Evolutionary conservation across 139 green algal species (phyloP), one percentile per base, ranked within the genome.

Genomic region (Closterium sp.): DNA sequence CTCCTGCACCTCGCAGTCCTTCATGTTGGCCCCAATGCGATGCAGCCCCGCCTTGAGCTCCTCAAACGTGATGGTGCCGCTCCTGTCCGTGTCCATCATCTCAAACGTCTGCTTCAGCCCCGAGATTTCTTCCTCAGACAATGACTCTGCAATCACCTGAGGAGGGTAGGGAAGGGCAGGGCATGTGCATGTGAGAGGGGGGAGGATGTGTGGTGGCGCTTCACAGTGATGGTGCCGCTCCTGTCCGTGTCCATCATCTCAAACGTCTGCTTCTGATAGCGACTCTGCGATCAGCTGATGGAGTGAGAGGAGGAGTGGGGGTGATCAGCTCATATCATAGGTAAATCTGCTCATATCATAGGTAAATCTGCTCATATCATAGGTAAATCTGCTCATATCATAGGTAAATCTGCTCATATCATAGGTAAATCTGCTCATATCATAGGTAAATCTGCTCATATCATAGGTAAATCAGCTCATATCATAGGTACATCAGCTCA

Each of bases 91-190:
- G 89, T 97, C 96, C 88, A 97, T 93, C 4, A 92, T 89, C 31
- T 94, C 30, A 89, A 97, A 97, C 89, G 96, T 92, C 85, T 95
- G 88, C 27, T 95, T 95, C 29, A 97, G 93, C 2, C 95, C 92
- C 34, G 88, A 92, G n/a, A 97, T 96, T 70, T 96, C 95, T 4
- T 95, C 94, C 70, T 94, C 87, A 2, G 86, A 90, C 42, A 97
- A 86, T 50, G 93, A 95, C 28, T 93, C 34, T 22, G 96, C 96
- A 19, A 96, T 94, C 22, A 98, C 96, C 94, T 98, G 97, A 13
- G 62, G 13, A 89, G 10, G 50, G 50, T 1, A 70, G 50, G 50
- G 62, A 24, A 89, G 10, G 50, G 50, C 0, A 70, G 50, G 50
- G 50, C 50, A 70, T 70, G 50, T 70, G 50, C 50, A 70, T 19